Evolutionary conservation across 2,329 filamentous ascomycete genomes (phyloP).

Genomic region (Paracorniculantispora psalliotae): DNA sequence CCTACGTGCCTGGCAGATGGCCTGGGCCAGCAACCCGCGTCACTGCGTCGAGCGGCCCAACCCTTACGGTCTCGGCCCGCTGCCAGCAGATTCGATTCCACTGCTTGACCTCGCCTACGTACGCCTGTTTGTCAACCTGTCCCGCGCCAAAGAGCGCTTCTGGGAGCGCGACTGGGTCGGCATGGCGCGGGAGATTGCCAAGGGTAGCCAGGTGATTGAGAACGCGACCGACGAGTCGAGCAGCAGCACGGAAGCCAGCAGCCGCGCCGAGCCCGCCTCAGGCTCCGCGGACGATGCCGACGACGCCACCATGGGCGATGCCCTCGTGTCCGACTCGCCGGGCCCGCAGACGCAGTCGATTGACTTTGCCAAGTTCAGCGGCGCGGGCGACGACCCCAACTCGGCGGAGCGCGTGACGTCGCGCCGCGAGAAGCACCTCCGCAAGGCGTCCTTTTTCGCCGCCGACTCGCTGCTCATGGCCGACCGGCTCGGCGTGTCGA

Average conservation of each 20-base stretch:
- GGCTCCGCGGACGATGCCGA: constrained; percentile 34
- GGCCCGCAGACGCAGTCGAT: constrained; percentile 45
- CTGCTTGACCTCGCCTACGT: constrained; percentile 89
- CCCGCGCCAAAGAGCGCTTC: constrained; percentile 84
- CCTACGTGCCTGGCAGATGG: constrained; percentile 87
- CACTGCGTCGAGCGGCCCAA: constrained; percentile 83
- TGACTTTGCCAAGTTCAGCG: constrained; percentile 37
- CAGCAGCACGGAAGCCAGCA: constrained; percentile 45
- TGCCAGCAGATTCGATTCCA: constrained; percentile 87
- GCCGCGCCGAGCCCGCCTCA: constrained; percentile 21
- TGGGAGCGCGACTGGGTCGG: constrained; percentile 92
- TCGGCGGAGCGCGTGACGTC: constrained; percentile 27
- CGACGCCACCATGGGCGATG: constrained; percentile 43
- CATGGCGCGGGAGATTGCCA: constrained; percentile 81
- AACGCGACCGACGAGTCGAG: constrained; percentile 56
- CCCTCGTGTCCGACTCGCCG: constrained; percentile 48
- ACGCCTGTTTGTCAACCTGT: constrained; percentile 87
- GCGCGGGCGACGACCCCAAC: neutral
- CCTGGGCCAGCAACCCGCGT: constrained; percentile 81
- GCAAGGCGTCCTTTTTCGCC: constrained; percentile 93
- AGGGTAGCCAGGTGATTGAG: constrained; percentile 69
- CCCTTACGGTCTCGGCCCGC: constrained; percentile 71
- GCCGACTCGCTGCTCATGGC: constrained; percentile 87
- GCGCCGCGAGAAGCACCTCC: constrained; percentile 78
- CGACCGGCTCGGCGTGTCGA: constrained; percentile 78